Conservation (phyloP, 208 protist species). For the Entamoeba nuttalli region DNA sequence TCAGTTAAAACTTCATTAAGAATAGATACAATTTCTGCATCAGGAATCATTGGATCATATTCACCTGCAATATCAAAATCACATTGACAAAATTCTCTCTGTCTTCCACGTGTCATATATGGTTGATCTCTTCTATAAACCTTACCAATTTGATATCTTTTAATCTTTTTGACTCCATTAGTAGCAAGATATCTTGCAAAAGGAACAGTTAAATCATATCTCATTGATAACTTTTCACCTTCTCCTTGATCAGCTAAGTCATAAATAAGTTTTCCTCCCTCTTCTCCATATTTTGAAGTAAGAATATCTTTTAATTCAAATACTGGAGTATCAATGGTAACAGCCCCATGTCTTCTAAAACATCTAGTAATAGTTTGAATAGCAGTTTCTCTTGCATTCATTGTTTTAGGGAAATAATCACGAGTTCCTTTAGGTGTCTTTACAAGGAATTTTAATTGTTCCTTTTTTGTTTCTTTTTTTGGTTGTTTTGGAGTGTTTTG, state of each 20-base stretch:
- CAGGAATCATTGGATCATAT: constrained; percentile 54
- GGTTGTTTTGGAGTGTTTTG: not conserved
- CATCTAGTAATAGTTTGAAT: constrained; percentile 49
- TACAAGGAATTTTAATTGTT: not conserved
- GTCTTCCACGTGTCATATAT: constrained; percentile 51
- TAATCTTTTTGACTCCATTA: constrained; percentile 49
- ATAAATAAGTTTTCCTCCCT: constrained; percentile 65
- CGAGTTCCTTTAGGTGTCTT: constrained; percentile 40
- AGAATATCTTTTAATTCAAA: constrained; percentile 63
- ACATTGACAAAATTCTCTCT: constrained; percentile 71
- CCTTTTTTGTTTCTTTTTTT: not conserved
- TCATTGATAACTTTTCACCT: constrained; percentile 54
- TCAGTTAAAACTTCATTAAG: constrained; percentile 49
- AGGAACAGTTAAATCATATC: constrained; percentile 68
- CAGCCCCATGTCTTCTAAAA: constrained; percentile 61
- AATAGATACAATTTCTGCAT: constrained; percentile 52
- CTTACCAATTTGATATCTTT: constrained; percentile 63
- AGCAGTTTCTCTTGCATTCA: constrained; percentile 52
- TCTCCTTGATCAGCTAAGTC: constrained; percentile 58
- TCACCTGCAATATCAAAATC: constrained; percentile 67
- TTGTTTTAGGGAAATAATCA: constrained; percentile 53
- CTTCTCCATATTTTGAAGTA: constrained; percentile 69
- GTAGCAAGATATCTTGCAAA: constrained; percentile 53
- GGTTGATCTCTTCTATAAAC: constrained; percentile 67
- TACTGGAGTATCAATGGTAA: constrained; percentile 63